Percentiles rank a stretch among this genome's conserved stretches.
Conservation (phyloP, 441 rosid genomes). For the Sinapis alba region DNA sequence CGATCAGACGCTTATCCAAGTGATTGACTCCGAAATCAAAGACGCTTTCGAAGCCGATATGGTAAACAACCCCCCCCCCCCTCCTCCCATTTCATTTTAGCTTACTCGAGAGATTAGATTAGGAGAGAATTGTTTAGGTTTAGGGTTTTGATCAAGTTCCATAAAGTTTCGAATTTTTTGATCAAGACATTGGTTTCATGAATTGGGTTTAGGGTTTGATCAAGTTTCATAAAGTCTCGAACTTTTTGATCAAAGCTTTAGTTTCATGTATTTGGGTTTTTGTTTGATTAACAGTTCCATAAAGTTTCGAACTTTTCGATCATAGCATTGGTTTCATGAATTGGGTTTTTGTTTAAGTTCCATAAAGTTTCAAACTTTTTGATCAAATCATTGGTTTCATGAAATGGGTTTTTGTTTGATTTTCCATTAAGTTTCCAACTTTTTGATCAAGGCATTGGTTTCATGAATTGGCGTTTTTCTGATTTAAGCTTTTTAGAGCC, state of each 20-base stretch:
- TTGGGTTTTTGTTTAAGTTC: neutral
- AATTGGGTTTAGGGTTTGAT: neutral
- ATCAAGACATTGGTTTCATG: neutral
- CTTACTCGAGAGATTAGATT: neutral
- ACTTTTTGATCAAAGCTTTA: neutral
- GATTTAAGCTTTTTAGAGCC: neutral
- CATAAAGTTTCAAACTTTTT: neutral
- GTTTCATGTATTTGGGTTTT: neutral
- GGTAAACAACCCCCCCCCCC: neutral
- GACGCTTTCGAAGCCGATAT: slow-evolving; percentile 50
- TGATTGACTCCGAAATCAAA: slow-evolving; percentile 62
- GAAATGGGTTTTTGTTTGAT: neutral
- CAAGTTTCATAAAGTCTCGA: neutral
- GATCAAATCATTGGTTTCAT: neutral
- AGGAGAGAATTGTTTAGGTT: neutral
- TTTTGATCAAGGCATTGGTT: neutral
- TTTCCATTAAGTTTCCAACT: too few relatives aligned
- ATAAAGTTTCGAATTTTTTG: neutral
- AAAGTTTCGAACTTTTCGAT: neutral
- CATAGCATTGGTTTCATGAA: neutral
- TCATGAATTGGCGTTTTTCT: neutral
- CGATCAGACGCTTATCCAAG: slow-evolving; percentile 54
- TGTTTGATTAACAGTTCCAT: neutral
- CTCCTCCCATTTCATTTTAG: neutral
- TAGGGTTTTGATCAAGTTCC: neutral